phyloP scores from a whole-genome alignment of 345 rosid genomes.

The Eucalyptus melliodora region DNA sequence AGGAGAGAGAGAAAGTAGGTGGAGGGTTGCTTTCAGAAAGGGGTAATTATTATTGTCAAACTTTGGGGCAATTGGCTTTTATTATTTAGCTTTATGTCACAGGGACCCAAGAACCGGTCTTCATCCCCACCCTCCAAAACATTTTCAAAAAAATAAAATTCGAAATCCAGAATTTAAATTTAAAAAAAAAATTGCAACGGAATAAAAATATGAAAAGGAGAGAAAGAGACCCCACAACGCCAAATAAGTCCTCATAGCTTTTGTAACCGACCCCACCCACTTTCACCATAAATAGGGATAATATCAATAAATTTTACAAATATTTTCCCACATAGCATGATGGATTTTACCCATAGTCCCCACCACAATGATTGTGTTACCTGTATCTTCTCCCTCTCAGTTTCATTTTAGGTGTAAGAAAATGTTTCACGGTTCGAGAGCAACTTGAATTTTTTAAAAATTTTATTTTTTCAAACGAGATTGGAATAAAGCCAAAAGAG shows the following conservation, averaged over 20 bases:
- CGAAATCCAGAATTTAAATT: background rate
- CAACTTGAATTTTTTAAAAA: background rate
- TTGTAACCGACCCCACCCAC: slow-evolving; percentile 38
- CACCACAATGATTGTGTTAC: slow-evolving; percentile 30
- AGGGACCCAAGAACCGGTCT: background rate
- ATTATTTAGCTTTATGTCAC: slow-evolving; percentile 1
- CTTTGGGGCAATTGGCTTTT: background rate
- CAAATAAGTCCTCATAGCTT: background rate
- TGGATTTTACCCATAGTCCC: background rate
- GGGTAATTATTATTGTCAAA: slow-evolving; percentile 11
- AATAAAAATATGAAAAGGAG: background rate
- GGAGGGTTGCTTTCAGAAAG: slow-evolving; percentile 39
- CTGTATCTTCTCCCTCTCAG: too few relatives aligned
- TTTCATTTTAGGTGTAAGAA: too few relatives aligned
- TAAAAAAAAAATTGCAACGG: background rate
- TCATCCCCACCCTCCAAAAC: background rate
- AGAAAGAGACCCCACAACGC: background rate
- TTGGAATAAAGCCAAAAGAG: background rate
- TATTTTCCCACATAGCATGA: background rate
- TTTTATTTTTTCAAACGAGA: background rate
- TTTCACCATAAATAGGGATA: slow-evolving; percentile 1
- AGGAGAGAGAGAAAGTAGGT: slow-evolving; percentile 20
- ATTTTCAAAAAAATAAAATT: background rate
- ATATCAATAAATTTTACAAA: background rate
- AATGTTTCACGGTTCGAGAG: background rate